These are phyloP conservation scores for Blastocrithidia nonstop DNA, from an alignment of 208 protist species.

Conservation along the genomic window DNA sequence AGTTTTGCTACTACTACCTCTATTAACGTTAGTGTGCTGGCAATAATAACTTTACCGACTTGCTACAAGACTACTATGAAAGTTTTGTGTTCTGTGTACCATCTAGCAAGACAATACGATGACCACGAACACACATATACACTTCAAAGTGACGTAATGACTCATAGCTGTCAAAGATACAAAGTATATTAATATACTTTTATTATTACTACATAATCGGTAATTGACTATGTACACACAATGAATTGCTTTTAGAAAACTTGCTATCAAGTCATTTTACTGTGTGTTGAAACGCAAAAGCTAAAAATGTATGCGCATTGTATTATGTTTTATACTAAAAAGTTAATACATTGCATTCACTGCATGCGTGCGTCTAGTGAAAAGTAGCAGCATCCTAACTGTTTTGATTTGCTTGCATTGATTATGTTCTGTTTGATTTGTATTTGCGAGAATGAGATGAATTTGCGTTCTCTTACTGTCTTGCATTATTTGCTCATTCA, in stretches of 20 bases:
- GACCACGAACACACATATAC: conserved; percentile 58
- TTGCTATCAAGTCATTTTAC: background rate
- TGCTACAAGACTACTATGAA: too few species aligned
- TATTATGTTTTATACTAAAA: conserved; percentile 1
- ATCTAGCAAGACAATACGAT: conserved; percentile 37
- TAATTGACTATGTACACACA: background rate
- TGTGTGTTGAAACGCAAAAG: background rate
- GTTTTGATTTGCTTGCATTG: too few species aligned
- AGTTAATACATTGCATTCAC: background rate
- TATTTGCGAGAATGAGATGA: too few species aligned
- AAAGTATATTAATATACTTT: conserved; percentile 16
- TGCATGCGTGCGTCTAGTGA: too few species aligned
- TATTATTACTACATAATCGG: background rate
- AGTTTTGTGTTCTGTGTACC: too few species aligned
- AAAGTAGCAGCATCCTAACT: too few species aligned
- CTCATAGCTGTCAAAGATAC: conserved; percentile 47
- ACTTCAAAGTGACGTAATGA: conserved; percentile 40
- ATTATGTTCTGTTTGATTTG: too few species aligned
- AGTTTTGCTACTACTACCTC: too few species aligned
- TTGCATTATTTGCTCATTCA: too few species aligned
- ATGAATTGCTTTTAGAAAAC: background rate
- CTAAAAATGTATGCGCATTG: background rate
- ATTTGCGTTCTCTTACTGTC: too few species aligned
- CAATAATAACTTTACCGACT: too few species aligned
- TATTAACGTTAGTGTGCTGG: too few species aligned